Base-by-base conservation (phyloP, 257 asterid species). In the Avicennia marina region DNA sequence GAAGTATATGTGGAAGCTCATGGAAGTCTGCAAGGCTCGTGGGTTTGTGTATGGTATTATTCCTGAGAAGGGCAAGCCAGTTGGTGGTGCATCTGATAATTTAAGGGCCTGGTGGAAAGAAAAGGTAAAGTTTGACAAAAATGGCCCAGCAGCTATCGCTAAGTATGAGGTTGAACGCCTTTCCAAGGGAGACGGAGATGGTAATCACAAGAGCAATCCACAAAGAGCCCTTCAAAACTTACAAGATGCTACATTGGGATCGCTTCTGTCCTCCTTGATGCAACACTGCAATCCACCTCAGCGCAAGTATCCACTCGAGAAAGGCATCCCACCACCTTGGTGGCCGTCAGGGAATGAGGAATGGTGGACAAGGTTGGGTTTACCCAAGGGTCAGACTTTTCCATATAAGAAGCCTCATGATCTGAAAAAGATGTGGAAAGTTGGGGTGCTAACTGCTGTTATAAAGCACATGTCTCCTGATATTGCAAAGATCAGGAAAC, bases 391-490 rank as follows among this genome's bases (percentile, higher is more conserved):
- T 9, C 74, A 61, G 11, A 34, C 57, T 49, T 83, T 81, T 24
- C 83, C 74, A 0, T 76, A 76, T 41, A 80, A 73, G 67, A 80
- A 80, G 75, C 86, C 86, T n/a, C 83, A 76, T 13, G 86, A 80
- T 71, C 49, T 76, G 49, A 80, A 80, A 60, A 80, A 80, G 70
- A 65, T 73, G 59, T 80, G 86, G 86, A 80, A 80, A 58, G 80
- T 80, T 21, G 82, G 79, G 52, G 82, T 76, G 38, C 45, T 76
- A 22, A 69, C 79, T 12, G 82, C 74, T 48, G 82, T 88, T 36
- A 88, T 88, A 63, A 88, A 80, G 78, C 96, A 87, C 42, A 85
- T 89, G 94, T 88, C 90, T 3, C 96, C 96, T 32, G 71, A 89
- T 69, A 69, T 89, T 63, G 89, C 94, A 4, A 89, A 79, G 72